Evolutionary conservation across 805 yeast genomes (phyloP).

Genomic region (Kazachstania viticola): DNA sequence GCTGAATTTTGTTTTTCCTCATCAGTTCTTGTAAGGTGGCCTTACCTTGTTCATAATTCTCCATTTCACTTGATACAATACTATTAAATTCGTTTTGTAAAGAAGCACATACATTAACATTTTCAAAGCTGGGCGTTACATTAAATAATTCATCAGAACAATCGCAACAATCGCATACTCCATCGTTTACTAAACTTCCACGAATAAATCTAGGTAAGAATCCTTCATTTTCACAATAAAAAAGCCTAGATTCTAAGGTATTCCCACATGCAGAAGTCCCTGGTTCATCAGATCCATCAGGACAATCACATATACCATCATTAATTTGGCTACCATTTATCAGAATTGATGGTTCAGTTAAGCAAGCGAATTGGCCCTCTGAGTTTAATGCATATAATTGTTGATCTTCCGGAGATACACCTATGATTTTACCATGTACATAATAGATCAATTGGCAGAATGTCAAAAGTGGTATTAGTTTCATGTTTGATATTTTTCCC

Average conservation of each 20-base stretch:
- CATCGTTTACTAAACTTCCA: slow-evolving; percentile 67
- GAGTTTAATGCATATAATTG: slow-evolving; percentile 30
- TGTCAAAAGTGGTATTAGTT: too few species aligned
- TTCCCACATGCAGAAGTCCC: slow-evolving; percentile 75
- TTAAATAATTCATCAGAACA: slow-evolving; percentile 74
- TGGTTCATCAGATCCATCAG: slow-evolving; percentile 96
- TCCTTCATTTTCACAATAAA: slow-evolving; percentile 73
- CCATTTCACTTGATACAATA: slow-evolving; percentile 36
- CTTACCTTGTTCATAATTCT: slow-evolving; percentile 42
- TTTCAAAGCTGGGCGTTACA: slow-evolving; percentile 2
- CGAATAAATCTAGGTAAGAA: slow-evolving; percentile 52
- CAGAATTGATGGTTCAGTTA: slow-evolving; percentile 51
- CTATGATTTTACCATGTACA: slow-evolving; percentile 1
- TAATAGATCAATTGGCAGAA: too few species aligned
- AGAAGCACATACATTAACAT: slow-evolving; percentile 13
- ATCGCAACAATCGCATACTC: slow-evolving; percentile 95
- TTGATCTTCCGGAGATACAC: slow-evolving; percentile 9
- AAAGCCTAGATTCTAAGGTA: slow-evolving; percentile 23
- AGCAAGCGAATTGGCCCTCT: slow-evolving; percentile 56
- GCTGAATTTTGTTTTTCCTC: slow-evolving; percentile 10
- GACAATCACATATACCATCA: slow-evolving; percentile 91
- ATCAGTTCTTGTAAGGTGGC: slow-evolving; percentile 26
- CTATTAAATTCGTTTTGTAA: slow-evolving; percentile 18
- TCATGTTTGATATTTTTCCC: too few species aligned
- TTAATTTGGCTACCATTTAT: slow-evolving; percentile 56